phyloP scores from a whole-genome alignment of 192 early-diverging fungal species.

The Backusella liffmaniae region DNA sequence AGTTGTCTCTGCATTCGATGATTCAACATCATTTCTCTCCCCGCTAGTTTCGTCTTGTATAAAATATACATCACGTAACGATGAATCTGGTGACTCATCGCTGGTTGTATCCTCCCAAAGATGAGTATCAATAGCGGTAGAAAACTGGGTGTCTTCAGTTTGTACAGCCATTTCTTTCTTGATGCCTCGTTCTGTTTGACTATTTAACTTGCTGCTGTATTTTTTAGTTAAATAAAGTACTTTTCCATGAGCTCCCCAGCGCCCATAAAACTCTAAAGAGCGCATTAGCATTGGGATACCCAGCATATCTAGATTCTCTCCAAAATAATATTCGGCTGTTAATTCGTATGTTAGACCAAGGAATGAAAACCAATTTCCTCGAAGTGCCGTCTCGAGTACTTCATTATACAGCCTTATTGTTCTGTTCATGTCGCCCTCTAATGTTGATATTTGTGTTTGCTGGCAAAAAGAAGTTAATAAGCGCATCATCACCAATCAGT shows the following conservation, averaged over 20 bases:
- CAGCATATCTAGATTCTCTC: constrained; percentile 8
- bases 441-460: constrained; percentile 20
- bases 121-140: neutral
- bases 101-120: constrained; percentile 10
- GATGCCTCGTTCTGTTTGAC: neutral
- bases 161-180: constrained; percentile 12
- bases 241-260: constrained; percentile 28
- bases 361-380: constrained; percentile 21
- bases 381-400: constrained; percentile 8
- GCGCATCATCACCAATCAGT: too few relatives aligned
- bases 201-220: neutral
- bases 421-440: constrained; percentile 10
- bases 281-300: constrained; percentile 10
- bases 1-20: neutral
- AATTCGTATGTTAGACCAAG: constrained; percentile 21
- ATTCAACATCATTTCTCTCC: neutral
- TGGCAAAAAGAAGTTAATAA: neutral
- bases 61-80: neutral
- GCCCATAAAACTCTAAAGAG: constrained; percentile 11
- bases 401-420: constrained; percentile 10
- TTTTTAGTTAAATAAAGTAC: constrained; percentile 9
- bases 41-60: neutral
- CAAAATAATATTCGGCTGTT: constrained; percentile 17
- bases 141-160: constrained; percentile 12
- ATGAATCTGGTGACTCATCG: constrained; percentile 9